Conservation (phyloP, 495 filamentous ascomycete species). For the Lepidopterella palustris region DNA sequence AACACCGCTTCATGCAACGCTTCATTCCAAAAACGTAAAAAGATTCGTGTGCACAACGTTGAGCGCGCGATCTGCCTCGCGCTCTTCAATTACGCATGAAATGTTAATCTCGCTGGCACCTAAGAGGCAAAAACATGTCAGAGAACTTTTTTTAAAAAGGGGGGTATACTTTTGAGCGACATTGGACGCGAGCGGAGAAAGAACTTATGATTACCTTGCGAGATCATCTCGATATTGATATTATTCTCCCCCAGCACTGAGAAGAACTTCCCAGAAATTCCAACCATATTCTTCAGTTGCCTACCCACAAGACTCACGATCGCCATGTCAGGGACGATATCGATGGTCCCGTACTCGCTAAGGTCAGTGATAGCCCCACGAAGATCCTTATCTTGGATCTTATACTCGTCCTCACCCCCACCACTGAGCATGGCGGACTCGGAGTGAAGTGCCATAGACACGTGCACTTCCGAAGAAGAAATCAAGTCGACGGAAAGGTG, state of each 20-base stretch:
- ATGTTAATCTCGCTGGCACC: conserved; percentile 99
- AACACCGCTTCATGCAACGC: conserved; percentile 21
- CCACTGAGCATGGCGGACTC: conserved; percentile 42
- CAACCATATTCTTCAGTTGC: conserved; percentile 92
- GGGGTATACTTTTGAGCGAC: not conserved
- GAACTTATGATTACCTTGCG: conserved; percentile 60
- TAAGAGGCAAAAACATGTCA: conserved; percentile 35
- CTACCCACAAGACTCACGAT: conserved; percentile 87
- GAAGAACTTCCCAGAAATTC: conserved; percentile 69
- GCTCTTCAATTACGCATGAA: conserved; percentile 88
- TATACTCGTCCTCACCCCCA: conserved; percentile 54
- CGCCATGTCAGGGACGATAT: conserved; percentile 78
- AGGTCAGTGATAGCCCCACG: conserved; percentile 51
- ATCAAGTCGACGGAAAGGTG: conserved; percentile 85
- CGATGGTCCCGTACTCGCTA: conserved; percentile 70
- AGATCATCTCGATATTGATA: conserved; percentile 97
- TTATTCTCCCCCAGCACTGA: conserved; percentile 73
- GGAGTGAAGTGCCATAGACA: conserved; percentile 89
- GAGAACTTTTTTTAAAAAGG: not conserved
- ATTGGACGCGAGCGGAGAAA: conserved; percentile 11
- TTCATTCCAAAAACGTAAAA: conserved; percentile 49
- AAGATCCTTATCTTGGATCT: conserved; percentile 37
- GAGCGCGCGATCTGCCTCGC: conserved; percentile 83
- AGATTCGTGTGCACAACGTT: conserved; percentile 92
- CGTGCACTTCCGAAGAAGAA: conserved; percentile 88